Evolutionary conservation across 306 rosid species (phyloP).

Genomic region (Dalbergia cochinchinensis): DNA sequence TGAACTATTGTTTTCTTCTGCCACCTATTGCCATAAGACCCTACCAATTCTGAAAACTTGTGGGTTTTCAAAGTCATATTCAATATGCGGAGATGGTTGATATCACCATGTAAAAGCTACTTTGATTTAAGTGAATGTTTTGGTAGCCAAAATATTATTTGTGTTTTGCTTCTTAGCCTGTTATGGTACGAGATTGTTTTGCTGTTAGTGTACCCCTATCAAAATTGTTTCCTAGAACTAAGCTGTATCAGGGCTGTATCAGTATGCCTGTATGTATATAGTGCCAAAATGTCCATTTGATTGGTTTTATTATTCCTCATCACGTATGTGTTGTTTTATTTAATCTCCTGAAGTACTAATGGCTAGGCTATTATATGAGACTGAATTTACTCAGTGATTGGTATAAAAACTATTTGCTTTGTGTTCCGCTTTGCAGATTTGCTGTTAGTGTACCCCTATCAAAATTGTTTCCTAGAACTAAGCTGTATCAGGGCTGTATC

Average conservation of each 20-base stretch:
- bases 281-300: background rate
- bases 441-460: too few relatives aligned
- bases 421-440: slow-evolving; percentile 35
- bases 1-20: slow-evolving; percentile 13
- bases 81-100: background rate
- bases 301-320: background rate
- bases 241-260: too few relatives aligned
- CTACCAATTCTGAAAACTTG: slow-evolving; percentile 10
- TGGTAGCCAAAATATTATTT: background rate
- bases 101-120: slow-evolving; percentile 8
- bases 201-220: background rate
- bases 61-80: slow-evolving; percentile 16
- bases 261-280: background rate
- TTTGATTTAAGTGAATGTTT: background rate
- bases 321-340: background rate
- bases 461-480: slow-evolving; percentile 21
- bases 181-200: slow-evolving; percentile 12
- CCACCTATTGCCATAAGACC: background rate
- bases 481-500: background rate
- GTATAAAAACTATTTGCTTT: slow-evolving; percentile 19
- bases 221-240: slow-evolving; percentile 21
- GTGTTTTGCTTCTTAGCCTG: slow-evolving; percentile 22
- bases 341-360: background rate
- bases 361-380: slow-evolving; percentile 5
- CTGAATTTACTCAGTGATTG: slow-evolving; percentile 23